Evolutionary conservation across 176 grass and related monocot species (phyloP).

Genomic region (Cenchrus americanus): DNA sequence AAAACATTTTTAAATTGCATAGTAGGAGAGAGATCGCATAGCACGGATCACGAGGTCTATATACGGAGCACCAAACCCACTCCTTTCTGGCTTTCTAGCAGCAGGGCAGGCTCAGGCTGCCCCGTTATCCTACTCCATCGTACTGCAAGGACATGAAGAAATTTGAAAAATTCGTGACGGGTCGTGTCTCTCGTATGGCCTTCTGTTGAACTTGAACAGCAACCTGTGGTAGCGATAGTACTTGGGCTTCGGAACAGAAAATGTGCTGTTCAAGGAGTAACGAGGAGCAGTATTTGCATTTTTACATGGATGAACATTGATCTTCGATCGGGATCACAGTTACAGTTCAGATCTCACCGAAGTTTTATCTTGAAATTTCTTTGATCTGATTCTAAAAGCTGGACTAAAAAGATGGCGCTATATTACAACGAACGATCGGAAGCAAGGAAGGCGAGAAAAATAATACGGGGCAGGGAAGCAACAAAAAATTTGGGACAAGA

Average conservation of each 20-base stretch:
- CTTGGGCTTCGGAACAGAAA: neutral
- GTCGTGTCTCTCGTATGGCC: neutral
- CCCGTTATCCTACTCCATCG: conserved; percentile 19
- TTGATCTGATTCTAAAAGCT: conserved; percentile 10
- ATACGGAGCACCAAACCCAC: neutral
- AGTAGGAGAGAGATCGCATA: neutral
- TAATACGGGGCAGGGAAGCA: neutral
- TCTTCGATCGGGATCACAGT: neutral
- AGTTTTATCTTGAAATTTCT: neutral
- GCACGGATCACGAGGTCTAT: conserved; percentile 50
- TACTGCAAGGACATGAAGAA: conserved; percentile 26
- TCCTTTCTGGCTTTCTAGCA: neutral
- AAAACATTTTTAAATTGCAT: conserved; percentile 30
- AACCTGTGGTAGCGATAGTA: neutral
- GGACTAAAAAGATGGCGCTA: neutral
- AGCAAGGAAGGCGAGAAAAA: neutral
- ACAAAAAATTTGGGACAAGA: conserved; percentile 25
- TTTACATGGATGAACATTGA: neutral
- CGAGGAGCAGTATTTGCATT: neutral
- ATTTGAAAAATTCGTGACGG: conserved; percentile 44
- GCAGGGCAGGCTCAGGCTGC: neutral
- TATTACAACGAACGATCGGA: conserved; percentile 40
- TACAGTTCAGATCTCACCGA: neutral
- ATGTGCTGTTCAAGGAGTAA: neutral
- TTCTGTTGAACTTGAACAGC: too few relatives aligned